phyloP scores from a whole-genome alignment of 2,329 filamentous ascomycete species.

The Hyphodiscus sp. region DNA sequence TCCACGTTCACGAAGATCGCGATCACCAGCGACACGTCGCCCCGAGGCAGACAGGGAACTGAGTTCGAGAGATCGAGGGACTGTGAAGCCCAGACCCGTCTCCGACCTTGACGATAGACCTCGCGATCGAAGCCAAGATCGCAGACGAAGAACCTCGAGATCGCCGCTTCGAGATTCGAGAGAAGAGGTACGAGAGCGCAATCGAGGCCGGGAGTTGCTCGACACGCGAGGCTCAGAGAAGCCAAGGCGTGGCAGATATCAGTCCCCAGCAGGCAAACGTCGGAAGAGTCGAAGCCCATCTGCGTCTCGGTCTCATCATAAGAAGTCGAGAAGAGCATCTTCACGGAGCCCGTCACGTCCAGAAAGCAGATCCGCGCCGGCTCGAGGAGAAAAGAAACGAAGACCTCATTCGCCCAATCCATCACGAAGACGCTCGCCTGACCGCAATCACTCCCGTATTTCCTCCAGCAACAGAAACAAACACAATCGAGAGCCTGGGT shows the following conservation, averaged over 20 bases:
- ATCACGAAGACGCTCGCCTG: slow-evolving; percentile 24
- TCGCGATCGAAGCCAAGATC: slow-evolving; percentile 27
- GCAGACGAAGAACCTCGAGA: slow-evolving; percentile 25
- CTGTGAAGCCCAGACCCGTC: slow-evolving; percentile 23
- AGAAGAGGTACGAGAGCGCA: slow-evolving; percentile 29
- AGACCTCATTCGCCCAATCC: slow-evolving; percentile 23
- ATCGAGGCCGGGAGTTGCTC: slow-evolving; percentile 30
- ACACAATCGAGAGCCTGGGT: slow-evolving; percentile 20
- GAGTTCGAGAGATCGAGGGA: slow-evolving; percentile 27
- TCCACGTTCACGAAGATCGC: slow-evolving; percentile 30
- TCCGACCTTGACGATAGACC: slow-evolving; percentile 20
- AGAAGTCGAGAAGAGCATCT: slow-evolving; percentile 25
- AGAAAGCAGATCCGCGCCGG: slow-evolving; percentile 15
- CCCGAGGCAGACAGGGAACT: slow-evolving; percentile 28
- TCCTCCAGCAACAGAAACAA: slow-evolving; percentile 20
- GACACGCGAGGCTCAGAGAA: slow-evolving; percentile 30
- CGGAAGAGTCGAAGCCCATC: slow-evolving; percentile 30
- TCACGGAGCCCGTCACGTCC: slow-evolving; percentile 27
- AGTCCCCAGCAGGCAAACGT: slow-evolving; percentile 29
- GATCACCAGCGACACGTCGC: slow-evolving; percentile 31
- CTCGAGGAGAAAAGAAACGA: slow-evolving; percentile 10
- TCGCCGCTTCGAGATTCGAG: slow-evolving; percentile 26
- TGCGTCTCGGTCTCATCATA: slow-evolving; percentile 27
- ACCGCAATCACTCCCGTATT: slow-evolving; percentile 17
- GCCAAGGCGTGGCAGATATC: slow-evolving; percentile 24